Percentiles rank a stretch among this genome's conserved stretches.
Conservation (phyloP, 768 basidiomycete genomes). For the Calocybe gangraenosa region DNA sequence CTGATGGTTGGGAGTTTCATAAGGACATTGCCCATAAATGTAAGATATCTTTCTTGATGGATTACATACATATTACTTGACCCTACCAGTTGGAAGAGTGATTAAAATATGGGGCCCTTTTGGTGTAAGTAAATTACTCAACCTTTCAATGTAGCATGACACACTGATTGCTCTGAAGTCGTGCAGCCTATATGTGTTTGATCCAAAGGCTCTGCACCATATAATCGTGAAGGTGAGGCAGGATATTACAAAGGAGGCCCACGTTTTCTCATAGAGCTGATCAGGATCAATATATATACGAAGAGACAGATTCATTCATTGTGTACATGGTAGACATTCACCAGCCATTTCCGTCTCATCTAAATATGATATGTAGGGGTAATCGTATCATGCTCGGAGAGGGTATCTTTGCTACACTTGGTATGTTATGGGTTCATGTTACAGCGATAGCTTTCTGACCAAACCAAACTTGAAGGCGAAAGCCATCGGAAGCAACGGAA, state of each 20-base stretch:
- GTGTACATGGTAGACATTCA: slow-evolving; percentile 1
- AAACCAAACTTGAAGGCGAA: slow-evolving; percentile 4
- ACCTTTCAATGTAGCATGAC: too few species aligned
- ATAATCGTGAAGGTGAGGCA: slow-evolving; percentile 32
- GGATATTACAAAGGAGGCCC: slow-evolving; percentile 9
- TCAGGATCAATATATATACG: slow-evolving; percentile 7
- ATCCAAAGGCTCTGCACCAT: slow-evolving; percentile 33
- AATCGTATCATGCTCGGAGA: too few species aligned
- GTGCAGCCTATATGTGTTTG: too few species aligned
- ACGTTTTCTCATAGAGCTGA: neutral
- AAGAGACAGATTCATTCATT: slow-evolving; percentile 3
- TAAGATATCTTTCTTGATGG: neutral
- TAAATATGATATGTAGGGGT: too few species aligned
- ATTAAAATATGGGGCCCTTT: slow-evolving; percentile 16
- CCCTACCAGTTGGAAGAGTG: slow-evolving; percentile 16
- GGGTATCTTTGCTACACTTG: too few species aligned
- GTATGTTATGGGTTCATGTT: too few species aligned
- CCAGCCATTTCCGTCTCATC: neutral
- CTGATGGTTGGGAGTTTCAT: slow-evolving; percentile 16
- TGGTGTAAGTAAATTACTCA: slow-evolving; percentile 8
- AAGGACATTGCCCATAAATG: slow-evolving; percentile 11
- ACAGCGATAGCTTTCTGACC: too few species aligned
- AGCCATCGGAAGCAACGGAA: slow-evolving; percentile 12
- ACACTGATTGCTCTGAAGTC: too few species aligned
- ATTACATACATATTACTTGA: neutral